Base-by-base conservation (phyloP, 768 basidiomycete species). In the Trichaptum fuscoviolaceum region DNA sequence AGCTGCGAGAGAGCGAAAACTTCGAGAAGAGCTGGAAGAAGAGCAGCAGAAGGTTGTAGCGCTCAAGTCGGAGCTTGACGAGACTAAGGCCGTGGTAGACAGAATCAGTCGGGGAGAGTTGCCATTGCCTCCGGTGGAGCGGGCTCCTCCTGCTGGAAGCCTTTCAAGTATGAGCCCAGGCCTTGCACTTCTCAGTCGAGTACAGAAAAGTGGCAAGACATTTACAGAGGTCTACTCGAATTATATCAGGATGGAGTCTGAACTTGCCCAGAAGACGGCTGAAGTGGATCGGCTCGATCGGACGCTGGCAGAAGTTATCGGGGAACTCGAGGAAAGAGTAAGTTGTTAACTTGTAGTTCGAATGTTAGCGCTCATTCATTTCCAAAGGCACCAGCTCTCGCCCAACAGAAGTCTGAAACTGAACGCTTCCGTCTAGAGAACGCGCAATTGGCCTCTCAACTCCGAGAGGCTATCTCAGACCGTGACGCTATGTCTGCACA, bases 171-270 rank as follows among this genome's bases (percentile, higher is more conserved):
- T 95, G 20, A 95, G 92, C 72, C 94, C 96, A 1, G 93, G 95
- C 0, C 91, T 96, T 15, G 89, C 91, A 4, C 87, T 96, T 80
- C 93, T 90, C 7, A 88, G 88, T 77, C 86, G 83, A 68, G 85
- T 89, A 24, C 94, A 95, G 78, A 87, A 86, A 75, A 85, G 82
- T 27, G 93, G 92, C 30, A 92, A 92, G 82, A 92, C 91, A 0
- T 96, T 96, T 78, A 96, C 96, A 0, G 92, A 97, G 72, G 89
- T 99, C 24, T 98, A 97, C 74, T 85, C 91, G 18, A 94, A 97
- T 73, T 93, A 93, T 70, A 88, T 96, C 36, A 85, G 86, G 64
- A 83, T 96, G 57, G 90, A 97, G 74, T 92, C 92, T 26, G 91
- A 95, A 34, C 87, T 88, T 65, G 84, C 86, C 23, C 84, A 82